Conservation (phyloP, 2,329 filamentous ascomycete species). For the Aspergillus tanneri region DNA sequence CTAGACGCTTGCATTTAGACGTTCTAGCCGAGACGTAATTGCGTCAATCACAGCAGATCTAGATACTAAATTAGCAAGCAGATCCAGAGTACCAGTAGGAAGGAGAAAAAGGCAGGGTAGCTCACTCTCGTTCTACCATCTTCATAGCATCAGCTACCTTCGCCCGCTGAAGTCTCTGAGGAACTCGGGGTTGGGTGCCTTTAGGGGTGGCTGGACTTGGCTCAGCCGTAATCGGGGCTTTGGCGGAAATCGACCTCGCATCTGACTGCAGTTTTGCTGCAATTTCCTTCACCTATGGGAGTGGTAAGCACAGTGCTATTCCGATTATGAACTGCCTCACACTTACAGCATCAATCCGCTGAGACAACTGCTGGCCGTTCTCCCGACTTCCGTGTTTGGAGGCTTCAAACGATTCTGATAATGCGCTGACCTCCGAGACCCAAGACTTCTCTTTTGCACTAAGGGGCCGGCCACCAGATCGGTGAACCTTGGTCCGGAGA, state of each 20-base stretch:
- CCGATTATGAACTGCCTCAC: neutral
- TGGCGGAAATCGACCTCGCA: constrained; percentile 34
- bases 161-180: constrained; percentile 45
- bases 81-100: neutral
- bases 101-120: constrained; percentile 8
- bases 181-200: constrained; percentile 34
- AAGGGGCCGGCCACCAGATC: constrained; percentile 45
- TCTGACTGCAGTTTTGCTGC: constrained; percentile 39
- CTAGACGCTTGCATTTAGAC: constrained; percentile 39
- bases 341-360: constrained; percentile 44
- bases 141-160: constrained; percentile 50
- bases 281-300: constrained; percentile 41
- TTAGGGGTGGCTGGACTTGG: constrained; percentile 32
- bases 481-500: constrained; percentile 45
- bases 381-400: constrained; percentile 24
- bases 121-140: constrained; percentile 52
- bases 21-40: constrained; percentile 43
- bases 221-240: constrained; percentile 26
- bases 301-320: constrained; percentile 14
- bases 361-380: constrained; percentile 27
- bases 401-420: constrained; percentile 39
- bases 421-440: constrained; percentile 43
- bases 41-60: constrained; percentile 47
- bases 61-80: constrained; percentile 12
- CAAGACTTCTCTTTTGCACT: constrained; percentile 49